Evolutionary conservation across 1,139 yeast species (phyloP).

Genomic region (Geotrichum reessii): DNA sequence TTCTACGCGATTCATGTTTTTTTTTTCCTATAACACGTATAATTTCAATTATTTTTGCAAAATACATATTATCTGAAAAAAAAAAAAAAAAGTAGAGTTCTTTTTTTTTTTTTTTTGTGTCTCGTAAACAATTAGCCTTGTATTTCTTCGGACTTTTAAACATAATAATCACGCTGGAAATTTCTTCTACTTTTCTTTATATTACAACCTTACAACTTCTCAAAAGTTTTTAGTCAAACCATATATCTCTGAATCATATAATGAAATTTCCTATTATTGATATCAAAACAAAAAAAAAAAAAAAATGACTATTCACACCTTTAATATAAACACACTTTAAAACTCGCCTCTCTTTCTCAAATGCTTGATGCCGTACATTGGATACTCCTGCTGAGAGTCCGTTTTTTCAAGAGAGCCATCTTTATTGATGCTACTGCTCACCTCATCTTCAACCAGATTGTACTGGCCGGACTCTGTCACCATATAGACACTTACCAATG

Average conservation of each 20-base stretch:
- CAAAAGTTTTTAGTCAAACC: neutral
- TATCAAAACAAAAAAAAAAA: neutral
- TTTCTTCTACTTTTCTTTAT: neutral
- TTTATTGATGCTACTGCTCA: slow-evolving; percentile 20
- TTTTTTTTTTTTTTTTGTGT: no score
- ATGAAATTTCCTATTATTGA: neutral
- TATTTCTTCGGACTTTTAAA: no score
- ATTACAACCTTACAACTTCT: no score
- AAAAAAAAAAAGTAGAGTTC: no score
- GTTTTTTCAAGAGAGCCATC: slow-evolving; percentile 24
- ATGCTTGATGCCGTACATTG: slow-evolving; percentile 57
- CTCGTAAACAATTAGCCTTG: no score
- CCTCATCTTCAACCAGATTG: slow-evolving; percentile 2
- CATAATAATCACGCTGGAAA: neutral
- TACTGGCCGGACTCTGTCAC: neutral
- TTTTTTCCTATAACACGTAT: no score
- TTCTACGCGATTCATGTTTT: no score
- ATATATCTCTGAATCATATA: neutral
- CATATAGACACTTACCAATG: neutral
- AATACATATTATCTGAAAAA: no score
- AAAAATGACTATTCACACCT: neutral
- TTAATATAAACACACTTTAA: slow-evolving; percentile 25
- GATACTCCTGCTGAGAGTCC: slow-evolving; percentile 45
- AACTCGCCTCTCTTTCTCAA: slow-evolving; percentile 84
- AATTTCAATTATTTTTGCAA: no score